Conservation (phyloP, 495 filamentous ascomycete genomes). For the Xylaria sp. region DNA sequence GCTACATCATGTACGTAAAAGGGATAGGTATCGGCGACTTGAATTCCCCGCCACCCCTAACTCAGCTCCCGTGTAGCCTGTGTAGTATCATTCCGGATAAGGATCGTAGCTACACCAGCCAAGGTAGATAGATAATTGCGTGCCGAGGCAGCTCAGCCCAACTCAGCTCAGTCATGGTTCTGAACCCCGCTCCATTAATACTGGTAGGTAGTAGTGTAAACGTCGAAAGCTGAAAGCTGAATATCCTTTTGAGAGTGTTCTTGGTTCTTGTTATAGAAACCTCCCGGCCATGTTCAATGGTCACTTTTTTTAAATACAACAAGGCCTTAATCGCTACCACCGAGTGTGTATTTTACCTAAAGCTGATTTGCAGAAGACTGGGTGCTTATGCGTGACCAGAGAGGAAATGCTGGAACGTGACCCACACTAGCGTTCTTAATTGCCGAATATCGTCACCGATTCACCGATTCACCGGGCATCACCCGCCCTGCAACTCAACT, state of each 20-base stretch:
- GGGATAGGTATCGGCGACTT: not conserved
- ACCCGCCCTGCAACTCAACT: not conserved
- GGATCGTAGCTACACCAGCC: too few relatives aligned
- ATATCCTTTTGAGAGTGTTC: not conserved
- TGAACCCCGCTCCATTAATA: not conserved
- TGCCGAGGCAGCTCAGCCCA: not conserved
- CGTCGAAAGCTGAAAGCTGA: too few relatives aligned
- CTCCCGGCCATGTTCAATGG: not conserved
- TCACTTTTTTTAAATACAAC: not conserved
- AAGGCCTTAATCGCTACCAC: not conserved
- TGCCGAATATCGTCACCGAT: not conserved
- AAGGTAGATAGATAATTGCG: slow-evolving; percentile 12
- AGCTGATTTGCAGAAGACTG: not conserved
- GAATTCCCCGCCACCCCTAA: not conserved
- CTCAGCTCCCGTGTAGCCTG: not conserved
- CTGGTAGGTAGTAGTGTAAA: too few relatives aligned
- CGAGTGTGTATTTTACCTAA: not conserved
- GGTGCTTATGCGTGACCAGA: slow-evolving; percentile 7
- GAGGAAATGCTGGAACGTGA: not conserved
- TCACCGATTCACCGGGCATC: too few relatives aligned
- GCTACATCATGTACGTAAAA: not conserved
- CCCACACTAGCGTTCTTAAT: not conserved
- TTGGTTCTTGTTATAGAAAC: not conserved
- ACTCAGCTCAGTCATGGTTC: too few relatives aligned
- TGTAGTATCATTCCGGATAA: not conserved